Base-by-base conservation (phyloP, 2,329 filamentous ascomycete species). In the Fusarium sp. region DNA sequence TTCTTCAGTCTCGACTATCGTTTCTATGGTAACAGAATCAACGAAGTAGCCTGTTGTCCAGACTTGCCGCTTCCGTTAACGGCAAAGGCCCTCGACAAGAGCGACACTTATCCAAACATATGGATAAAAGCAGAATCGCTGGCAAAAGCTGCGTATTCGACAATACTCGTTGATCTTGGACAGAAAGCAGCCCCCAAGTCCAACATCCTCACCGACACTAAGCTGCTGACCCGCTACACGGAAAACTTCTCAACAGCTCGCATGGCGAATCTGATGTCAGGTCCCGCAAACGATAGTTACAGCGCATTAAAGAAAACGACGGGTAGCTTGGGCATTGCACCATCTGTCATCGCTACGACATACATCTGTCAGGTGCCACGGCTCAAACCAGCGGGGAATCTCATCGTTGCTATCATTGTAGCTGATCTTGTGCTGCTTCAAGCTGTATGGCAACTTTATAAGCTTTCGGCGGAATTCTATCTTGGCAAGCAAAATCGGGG, bases 1-100 rank as follows among this genome's bases (percentile, higher is more conserved):
- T 39, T 55, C 13, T 28, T 55, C 18, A 39, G 24, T 1, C 20
- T 55, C 8, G 35, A 55, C 7, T 55, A 55, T 10, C 51, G 35
- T 7, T 55, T 41, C 11, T 55, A 39, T 6, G 51, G 35, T 3
- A 55, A 20, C 2, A 28, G 0, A 1, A 41, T 55, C 6, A 0
- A 13, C 1, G 24, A 55, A 1, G 51, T 41, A 5, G 51, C 51
- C 14, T 55, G 51, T 6, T 55, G 51, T 6, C 51, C 51, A 2
- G 2, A 2, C 0, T 10, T 41, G 1, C 51, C 35, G 20, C 14
- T 3, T 6, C 51, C 51, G 0, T 18, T 41, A 2, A 39, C 35
- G 3, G 51, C 35, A 28, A 41, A 39, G 11, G 20, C 8, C 0
- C 14, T 55, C 3, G 15, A 28, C 14, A 28, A 8, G 11, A 41